Base-by-base conservation (phyloP, 1,284 basidiomycete genomes). In the Ganoderma meredithae region DNA sequence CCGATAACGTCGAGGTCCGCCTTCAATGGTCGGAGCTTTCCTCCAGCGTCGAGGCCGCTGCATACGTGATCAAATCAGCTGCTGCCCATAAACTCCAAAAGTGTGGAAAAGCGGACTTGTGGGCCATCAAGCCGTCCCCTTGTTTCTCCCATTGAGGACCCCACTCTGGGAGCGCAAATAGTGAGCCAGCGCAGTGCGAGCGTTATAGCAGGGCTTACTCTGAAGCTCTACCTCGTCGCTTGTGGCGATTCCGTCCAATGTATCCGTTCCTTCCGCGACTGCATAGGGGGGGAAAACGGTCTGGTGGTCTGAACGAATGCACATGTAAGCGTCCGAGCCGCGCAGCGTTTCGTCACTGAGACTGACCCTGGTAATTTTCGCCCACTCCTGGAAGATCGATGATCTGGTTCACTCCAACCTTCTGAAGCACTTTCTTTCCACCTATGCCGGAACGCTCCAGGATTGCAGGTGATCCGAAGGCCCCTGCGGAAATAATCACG, bases 361-460 rank as follows among this genome's bases (percentile, higher is more conserved):
- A 66, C 77, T 58, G 65, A 84, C 88, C 88, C 75, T 84, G 81
- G 67, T 85, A 86, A 31, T 83, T 79, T 70, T 87, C 84, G 8
- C 89, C 89, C 0, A 90, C 88, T 3, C 87, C 88, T 6, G 84
- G 84, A 6, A 90, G 77, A 55, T 88, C 83, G 7, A 88, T 83
- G n/a, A 84, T 33, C 17, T 79, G 76, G 17, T 71, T 47, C 31
- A 90, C 76, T 1, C 81, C 81, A 53, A 80, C 74, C 61, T 81
- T 78, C 49, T 81, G 72, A 13, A 90, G 76, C 8, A 87, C 71
- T 0, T 78, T 76, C 13, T 75, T 71, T 13, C 66, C 65, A 9
- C 75, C 76, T 17, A 77, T 73, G 1, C 76, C 76, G 7, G 76
- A 76, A 13, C 86, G 80, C 73, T 88, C 86, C 19, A 89, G 78